These are phyloP conservation scores for Forsythia suspensa DNA, from an alignment of 257 asterid genomes.

Conservation along the genomic window DNA sequence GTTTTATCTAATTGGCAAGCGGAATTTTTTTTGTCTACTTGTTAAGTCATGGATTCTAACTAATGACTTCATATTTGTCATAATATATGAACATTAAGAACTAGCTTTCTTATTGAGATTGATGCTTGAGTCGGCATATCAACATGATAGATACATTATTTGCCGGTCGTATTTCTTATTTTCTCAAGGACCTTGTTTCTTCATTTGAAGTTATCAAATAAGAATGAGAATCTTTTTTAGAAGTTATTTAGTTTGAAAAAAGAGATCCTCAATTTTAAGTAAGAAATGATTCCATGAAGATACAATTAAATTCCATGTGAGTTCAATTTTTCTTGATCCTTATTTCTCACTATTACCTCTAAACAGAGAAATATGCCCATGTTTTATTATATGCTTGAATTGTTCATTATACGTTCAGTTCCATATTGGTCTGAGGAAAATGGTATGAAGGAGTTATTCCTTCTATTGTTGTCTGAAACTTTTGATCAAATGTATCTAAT, in stretches of 20 bases:
- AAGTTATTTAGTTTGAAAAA: too few relatives aligned
- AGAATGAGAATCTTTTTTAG: background rate
- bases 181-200: background rate
- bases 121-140: background rate
- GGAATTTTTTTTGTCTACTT: background rate
- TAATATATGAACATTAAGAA: background rate
- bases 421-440: background rate
- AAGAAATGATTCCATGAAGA: background rate
- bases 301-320: background rate
- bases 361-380: background rate
- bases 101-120: background rate
- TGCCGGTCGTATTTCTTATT: background rate
- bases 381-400: background rate
- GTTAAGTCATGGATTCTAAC: background rate
- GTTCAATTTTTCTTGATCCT: background rate
- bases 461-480: background rate
- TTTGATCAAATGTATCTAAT: background rate
- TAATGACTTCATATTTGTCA: background rate
- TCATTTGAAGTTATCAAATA: background rate
- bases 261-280: background rate
- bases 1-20: background rate
- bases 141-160: background rate
- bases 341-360: background rate
- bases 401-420: background rate
- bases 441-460: too few relatives aligned